Base-by-base conservation (phyloP, 2,329 filamentous ascomycete species). In the Beauveria bassiana region DNA sequence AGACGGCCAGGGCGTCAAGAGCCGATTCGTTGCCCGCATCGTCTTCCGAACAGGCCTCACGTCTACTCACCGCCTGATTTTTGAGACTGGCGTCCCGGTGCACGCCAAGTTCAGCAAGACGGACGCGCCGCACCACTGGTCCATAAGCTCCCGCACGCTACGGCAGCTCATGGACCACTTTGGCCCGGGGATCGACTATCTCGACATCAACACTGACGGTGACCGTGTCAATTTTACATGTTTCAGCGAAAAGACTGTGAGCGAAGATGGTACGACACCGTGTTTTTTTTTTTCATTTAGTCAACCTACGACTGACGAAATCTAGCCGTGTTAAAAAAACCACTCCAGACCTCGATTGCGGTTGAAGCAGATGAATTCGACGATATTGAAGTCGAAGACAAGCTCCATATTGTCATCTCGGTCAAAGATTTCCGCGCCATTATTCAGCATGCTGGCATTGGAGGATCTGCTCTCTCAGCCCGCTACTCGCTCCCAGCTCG, bases 391-490 rank as follows among this genome's bases (percentile, higher is more conserved):
- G 86, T 91, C 34, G 86, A 91, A 69, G 85, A 90, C 63, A 86
- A 88, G 56, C 80, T 92, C 61, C 90, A 92, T 69, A 89, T 92
- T 68, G 84, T 91, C 62, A 89, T 93, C 69, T 90, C 86, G 67
- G 89, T 93, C 69, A 92, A 91, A 68, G 90, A 93, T 72, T 93
- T 93, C 71, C 86, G 89, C 56, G 86, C 89, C 40, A 90, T 93
- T 59, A 85, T 92, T 57, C 82, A 86, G 40, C 90, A 93, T 72
- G 89, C 90, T 10, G 86, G 87, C 26, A 85, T 86, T 26, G 81
- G 87, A 6, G 85, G 85, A 58, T 85, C 84, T n/a, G 81, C 83
- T 51, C 77, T 93, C 16, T 82, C 81, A 18, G 87, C 88, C 14
- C 79, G 79, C 59, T 93, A 92, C 73, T 92, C 90, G 2, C 77